Base-by-base conservation (phyloP, 805 yeast species). In the Candida odintsovae region DNA sequence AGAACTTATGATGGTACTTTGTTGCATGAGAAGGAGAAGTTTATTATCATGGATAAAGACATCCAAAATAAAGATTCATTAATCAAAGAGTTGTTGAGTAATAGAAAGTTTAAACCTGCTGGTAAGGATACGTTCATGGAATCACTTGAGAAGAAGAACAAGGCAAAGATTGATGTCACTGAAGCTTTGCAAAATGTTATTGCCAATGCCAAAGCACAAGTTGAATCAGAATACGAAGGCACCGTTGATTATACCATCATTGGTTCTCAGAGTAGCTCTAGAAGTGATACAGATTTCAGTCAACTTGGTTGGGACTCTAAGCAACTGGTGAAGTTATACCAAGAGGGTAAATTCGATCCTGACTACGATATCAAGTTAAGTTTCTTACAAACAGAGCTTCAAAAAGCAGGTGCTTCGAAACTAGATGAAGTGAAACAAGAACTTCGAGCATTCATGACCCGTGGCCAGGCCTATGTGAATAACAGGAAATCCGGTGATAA, bases 21-120 rank as follows among this genome's bases (percentile, higher is more conserved):
- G 12, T 43, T 54, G n/a, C 73, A 69, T 44, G 61, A 58, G 33
- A 45, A 47, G 41, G 76, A 72, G 48, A 51, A 63, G 54, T 57
- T 55, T 3, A 57, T 63, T 10, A 45, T 56, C 2, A 26, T 19
- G 8, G 45, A 42, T 28, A 18, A 25, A 10, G 29, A 42, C 9
- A 42, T 42, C 13, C n/a, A 19, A 10, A 23, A n/a, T 3, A 33
- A 13, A 16, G 37, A 33, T 16, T 20, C 19, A 9, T 16, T 33
- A 10, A 10, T 33, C 12, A 8, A 11, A 3, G 21, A 33, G 5
- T 19, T 33, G 21, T 12, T 33, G 19, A 16, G 12, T 16, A 21
- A 18, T 19, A 33, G 21, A 16, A 19, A 33, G 19, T 19, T 33
- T 7, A 19, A 19, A 16, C 37, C 19, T 9, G 11, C 19, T 33